phyloP scores from a whole-genome alignment of 1,284 basidiomycete species.

The Schizophyllum amplum region DNA sequence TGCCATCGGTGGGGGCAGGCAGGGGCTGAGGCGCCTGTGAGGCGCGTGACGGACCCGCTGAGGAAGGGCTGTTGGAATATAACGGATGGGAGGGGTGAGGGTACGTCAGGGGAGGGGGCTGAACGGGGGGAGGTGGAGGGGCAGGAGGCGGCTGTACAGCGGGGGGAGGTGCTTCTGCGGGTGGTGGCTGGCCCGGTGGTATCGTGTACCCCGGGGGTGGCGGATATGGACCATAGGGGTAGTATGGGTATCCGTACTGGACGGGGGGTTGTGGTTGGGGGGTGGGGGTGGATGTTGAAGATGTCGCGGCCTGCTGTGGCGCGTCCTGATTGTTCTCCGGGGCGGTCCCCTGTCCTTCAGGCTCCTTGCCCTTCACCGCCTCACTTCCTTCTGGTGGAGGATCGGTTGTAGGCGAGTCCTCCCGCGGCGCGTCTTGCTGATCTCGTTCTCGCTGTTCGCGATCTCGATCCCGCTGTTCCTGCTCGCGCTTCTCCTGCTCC shows the following conservation, averaged over 20 bases:
- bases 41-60: slow-evolving; percentile 11
- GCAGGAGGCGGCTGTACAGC: slow-evolving; percentile 18
- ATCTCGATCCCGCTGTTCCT: background rate
- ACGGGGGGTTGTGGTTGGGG: slow-evolving; percentile 8
- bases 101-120: slow-evolving; percentile 18
- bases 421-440: no score
- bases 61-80: slow-evolving; percentile 19
- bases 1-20: slow-evolving; percentile 20
- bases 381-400: background rate
- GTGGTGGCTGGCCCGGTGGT: slow-evolving; percentile 12
- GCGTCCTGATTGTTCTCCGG: background rate
- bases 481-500: background rate
- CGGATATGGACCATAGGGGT: background rate
- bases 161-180: slow-evolving; percentile 16
- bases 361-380: background rate
- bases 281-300: background rate
- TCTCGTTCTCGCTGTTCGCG: background rate
- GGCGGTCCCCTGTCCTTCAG: no score
- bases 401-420: no score
- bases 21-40: slow-evolving; percentile 14
- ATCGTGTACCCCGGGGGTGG: slow-evolving; percentile 6
- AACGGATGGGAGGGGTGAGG: slow-evolving; percentile 15
- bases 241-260: slow-evolving; percentile 1
- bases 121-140: slow-evolving; percentile 12
- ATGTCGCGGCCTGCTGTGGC: background rate